These are phyloP conservation scores for Fusarium goolgardi DNA, from an alignment of 2,329 filamentous ascomycete species.

Conservation along the genomic window DNA sequence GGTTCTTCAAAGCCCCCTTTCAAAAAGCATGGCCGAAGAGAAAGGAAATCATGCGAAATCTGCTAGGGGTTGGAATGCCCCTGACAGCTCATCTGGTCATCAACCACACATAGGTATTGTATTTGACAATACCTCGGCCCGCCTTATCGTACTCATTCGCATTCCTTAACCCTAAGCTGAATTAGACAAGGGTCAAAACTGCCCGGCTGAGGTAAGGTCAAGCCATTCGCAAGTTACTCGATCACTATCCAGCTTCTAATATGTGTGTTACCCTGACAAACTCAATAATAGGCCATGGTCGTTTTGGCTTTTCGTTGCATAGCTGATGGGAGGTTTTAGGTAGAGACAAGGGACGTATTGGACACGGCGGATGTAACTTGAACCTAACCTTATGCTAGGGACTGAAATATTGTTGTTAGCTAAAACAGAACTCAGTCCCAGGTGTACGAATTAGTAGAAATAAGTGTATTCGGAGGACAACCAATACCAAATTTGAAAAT, in stretches of 20 bases:
- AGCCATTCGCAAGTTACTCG: too few relatives aligned
- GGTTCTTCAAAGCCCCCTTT: not conserved
- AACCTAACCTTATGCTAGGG: not conserved
- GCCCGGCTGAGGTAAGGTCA: not conserved
- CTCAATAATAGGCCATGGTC: not conserved
- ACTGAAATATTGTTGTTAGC: too few relatives aligned
- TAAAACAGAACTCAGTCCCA: not conserved
- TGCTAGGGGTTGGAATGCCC: not conserved
- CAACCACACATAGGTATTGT: not conserved
- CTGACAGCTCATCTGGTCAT: not conserved
- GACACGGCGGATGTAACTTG: slow-evolving; percentile 6
- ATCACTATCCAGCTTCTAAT: not conserved
- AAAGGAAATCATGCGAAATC: not conserved
- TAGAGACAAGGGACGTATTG: not conserved
- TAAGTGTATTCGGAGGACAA: not conserved
- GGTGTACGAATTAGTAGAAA: rapidly evolving
- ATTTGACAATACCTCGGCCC: rapidly evolving
- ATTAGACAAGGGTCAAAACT: not conserved
- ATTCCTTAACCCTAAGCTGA: not conserved
- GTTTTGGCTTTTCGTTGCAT: not conserved
- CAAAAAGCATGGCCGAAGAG: not conserved
- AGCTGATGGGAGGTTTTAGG: not conserved
- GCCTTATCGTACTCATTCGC: not conserved
- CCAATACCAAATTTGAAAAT: not conserved
- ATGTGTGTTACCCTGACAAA: too few relatives aligned